Conservation (phyloP, 441 rosid genomes). For the Populus hybrid region DNA sequence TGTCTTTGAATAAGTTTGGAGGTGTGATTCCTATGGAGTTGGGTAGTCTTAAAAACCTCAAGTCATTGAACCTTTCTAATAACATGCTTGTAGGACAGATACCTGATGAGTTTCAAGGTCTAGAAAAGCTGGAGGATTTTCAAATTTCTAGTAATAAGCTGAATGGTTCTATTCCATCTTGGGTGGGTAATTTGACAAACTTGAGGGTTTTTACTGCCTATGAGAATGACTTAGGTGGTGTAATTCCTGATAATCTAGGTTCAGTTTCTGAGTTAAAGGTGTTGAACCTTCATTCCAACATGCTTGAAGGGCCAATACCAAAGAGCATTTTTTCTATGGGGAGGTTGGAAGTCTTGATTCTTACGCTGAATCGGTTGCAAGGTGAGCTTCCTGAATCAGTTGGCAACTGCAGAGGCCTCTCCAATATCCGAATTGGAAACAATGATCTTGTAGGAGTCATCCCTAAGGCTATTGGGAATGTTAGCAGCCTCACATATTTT, state of each 20-base stretch:
- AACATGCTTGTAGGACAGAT: constrained; percentile 71
- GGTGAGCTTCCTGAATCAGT: constrained; percentile 69
- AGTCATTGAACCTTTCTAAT: constrained; percentile 67
- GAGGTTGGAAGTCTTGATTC: constrained; percentile 71
- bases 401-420: constrained; percentile 75
- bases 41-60: constrained; percentile 58
- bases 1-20: constrained; percentile 75
- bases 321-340: constrained; percentile 66
- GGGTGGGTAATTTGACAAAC: constrained; percentile 74
- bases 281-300: constrained; percentile 90
- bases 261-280: constrained; percentile 55
- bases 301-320: constrained; percentile 78
- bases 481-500: constrained; percentile 75
- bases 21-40: constrained; percentile 67
- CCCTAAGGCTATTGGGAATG: constrained; percentile 71
- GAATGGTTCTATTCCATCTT: constrained; percentile 75
- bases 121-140: constrained; percentile 66
- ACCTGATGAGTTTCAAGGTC: constrained; percentile 55
- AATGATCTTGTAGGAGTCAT: constrained; percentile 73
- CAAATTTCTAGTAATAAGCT: constrained; percentile 73
- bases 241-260: constrained; percentile 73
- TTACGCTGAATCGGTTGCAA: constrained; percentile 66
- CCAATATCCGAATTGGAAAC: constrained; percentile 80
- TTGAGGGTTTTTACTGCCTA: constrained; percentile 83
- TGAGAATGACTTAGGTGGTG: constrained; percentile 72